Evolutionary conservation across 768 basidiomycete genomes (phyloP).

Genomic region (Podaxis sp.): DNA sequence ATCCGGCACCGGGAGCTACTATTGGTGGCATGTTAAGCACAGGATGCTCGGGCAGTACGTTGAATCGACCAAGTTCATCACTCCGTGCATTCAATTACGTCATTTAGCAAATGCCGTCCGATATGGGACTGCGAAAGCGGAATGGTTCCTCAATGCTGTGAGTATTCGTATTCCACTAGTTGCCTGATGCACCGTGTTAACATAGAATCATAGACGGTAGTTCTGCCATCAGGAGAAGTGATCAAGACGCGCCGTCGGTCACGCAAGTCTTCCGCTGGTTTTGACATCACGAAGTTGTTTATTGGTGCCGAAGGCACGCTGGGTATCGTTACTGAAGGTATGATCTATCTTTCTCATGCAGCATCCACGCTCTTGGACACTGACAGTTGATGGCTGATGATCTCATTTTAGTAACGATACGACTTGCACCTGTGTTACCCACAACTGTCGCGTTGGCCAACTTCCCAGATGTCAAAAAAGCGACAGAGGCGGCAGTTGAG

Average conservation of each 20-base stretch:
- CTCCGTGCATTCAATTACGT: not conserved
- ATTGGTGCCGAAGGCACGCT: conserved; percentile 81
- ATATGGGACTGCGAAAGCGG: conserved; percentile 86
- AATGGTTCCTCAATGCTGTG: conserved; percentile 89
- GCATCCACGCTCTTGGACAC: too few species aligned
- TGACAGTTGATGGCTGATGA: too few species aligned
- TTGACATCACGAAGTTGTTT: conserved; percentile 82
- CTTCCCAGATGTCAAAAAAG: conserved; percentile 73
- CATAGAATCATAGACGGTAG: conserved; percentile 64
- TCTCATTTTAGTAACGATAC: too few species aligned
- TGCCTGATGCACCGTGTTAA: not conserved
- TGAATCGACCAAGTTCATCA: not conserved
- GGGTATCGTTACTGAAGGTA: conserved; percentile 88
- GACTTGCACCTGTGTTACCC: conserved; percentile 78
- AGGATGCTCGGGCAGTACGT: conserved; percentile 78
- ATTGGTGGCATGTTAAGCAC: conserved; percentile 88
- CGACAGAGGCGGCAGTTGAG: conserved; percentile 73
- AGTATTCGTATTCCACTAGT: not conserved
- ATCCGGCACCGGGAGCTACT: conserved; percentile 77
- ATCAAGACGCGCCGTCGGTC: conserved; percentile 83
- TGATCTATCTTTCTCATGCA: not conserved
- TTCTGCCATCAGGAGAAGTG: conserved; percentile 84
- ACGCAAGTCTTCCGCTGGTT: conserved; percentile 86
- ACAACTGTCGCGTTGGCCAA: conserved; percentile 82
- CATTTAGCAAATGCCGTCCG: conserved; percentile 70